Evolutionary conservation across 306 rosid species (phyloP), one percentile per base, ranked within the genome.

Genomic region (Fragaria nilgerrensis): DNA sequence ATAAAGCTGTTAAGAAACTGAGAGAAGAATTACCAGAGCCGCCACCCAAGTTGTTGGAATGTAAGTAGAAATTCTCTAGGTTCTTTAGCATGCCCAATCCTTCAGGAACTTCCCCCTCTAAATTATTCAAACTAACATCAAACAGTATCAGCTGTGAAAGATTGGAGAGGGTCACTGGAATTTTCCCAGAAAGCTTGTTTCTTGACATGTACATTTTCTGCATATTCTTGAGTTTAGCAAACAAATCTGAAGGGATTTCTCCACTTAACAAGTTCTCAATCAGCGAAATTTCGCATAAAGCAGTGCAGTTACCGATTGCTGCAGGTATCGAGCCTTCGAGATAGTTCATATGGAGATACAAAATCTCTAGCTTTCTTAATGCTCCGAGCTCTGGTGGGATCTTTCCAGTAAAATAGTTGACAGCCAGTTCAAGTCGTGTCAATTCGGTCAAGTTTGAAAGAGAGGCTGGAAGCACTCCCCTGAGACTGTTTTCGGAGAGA

Each of bases 61-160:
- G 84, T 9, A 76, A 69, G 67, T 81, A 71, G 61, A 81, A 80
- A 62, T 34, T 39, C 77, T 76, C 80, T 22, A 81, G 80, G 62
- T 41, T 81, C 47, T 76, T 19, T 1, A 81, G 41, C 84, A 2
- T 70, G 22, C 84, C 80, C 25, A 81, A 41, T 53, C 67, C 80
- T 14, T 20, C 29, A 20, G 81, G 84, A 70, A 81, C 74, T 62
- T 70, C 77, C 7, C 84, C 84, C 23, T 70, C 59, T 32, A 81
- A 45, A 1, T 61, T 39, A 48, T 81, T 81, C 14, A 62, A 4
- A 25, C 84, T 81, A 7, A 50, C 34, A 81, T 81, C 84, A 64
- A 81, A 70, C 61, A 81, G 56, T 45, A 47, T 69, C 68, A 81
- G 81, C 77, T 64, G 77, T 48, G 84, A 81, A 52, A 81, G 81